These are phyloP conservation scores for Psilocybe azurescens DNA, from an alignment of 768 basidiomycete species.

Conservation along the genomic window DNA sequence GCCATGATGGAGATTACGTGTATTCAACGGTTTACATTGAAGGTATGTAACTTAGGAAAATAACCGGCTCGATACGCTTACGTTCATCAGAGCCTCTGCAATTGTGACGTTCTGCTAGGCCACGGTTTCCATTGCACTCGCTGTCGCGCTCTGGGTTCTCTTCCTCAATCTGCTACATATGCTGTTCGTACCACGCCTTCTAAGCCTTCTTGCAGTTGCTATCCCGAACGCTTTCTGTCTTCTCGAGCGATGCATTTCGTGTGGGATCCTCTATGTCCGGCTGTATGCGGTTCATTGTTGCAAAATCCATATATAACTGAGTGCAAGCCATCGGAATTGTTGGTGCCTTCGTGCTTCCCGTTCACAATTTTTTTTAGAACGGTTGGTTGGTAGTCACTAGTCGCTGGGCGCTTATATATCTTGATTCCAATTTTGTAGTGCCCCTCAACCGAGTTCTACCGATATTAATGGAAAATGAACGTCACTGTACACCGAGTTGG, in stretches of 20 bases:
- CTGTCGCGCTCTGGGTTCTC: no score
- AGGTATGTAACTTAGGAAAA: slow-evolving; percentile 22
- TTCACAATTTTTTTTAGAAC: background rate
- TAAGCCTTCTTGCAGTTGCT: no score
- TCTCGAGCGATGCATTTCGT: no score
- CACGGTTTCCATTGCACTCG: no score
- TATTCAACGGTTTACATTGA: slow-evolving; percentile 72
- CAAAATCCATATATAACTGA: slow-evolving; percentile 12
- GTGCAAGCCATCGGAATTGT: slow-evolving; percentile 17
- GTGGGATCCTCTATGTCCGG: no score
- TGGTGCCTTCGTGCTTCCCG: background rate
- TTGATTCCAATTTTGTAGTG: background rate
- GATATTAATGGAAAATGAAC: background rate
- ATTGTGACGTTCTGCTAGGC: no score
- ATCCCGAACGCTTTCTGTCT: no score
- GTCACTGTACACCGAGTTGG: background rate
- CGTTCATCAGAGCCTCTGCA: background rate
- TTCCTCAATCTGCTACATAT: no score
- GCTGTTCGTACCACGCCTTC: no score
- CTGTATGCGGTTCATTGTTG: no score
- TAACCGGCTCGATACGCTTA: background rate
- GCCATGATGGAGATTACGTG: slow-evolving; percentile 84
- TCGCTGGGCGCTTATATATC: background rate
- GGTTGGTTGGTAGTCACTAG: background rate
- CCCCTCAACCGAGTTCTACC: background rate